These are phyloP conservation scores for Evernia prunastri DNA, from an alignment of 495 filamentous ascomycete genomes.

Conservation along the genomic window DNA sequence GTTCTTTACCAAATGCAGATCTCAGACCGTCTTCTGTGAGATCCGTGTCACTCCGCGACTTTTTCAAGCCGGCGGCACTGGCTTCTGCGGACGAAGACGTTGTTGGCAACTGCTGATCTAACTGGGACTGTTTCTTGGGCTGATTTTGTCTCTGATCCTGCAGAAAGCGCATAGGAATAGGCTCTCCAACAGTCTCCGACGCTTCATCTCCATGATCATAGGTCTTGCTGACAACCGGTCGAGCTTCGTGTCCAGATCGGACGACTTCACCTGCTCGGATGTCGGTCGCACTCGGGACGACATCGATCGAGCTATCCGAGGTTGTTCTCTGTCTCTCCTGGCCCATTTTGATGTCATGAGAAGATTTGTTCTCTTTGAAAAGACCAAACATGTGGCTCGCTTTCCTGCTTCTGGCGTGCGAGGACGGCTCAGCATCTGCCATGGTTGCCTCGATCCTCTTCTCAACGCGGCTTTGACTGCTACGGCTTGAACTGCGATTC, in stretches of 20 bases:
- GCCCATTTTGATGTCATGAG: constrained; percentile 37
- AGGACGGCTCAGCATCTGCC: constrained; percentile 61
- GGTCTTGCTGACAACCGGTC: background rate
- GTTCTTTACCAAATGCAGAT: background rate
- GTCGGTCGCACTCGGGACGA: constrained; percentile 36
- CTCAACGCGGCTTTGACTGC: constrained; percentile 54
- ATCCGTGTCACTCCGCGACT: background rate
- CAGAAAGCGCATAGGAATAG: background rate
- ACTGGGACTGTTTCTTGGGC: background rate
- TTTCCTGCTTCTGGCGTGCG: constrained; percentile 82
- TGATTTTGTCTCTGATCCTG: background rate
- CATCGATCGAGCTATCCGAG: constrained; percentile 11
- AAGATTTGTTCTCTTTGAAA: constrained; percentile 80
- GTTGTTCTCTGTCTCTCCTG: constrained; percentile 17
- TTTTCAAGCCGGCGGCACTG: background rate
- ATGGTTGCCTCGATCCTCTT: constrained; percentile 79
- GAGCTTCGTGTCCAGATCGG: background rate
- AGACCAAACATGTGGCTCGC: constrained; percentile 85
- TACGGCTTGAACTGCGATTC: constrained; percentile 40
- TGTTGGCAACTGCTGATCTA: background rate
- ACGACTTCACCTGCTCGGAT: background rate
- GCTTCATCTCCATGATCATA: background rate
- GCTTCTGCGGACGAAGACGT: background rate
- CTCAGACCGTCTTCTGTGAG: background rate
- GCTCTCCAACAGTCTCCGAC: background rate